phyloP scores from a whole-genome alignment of 352 stramenopile species.

The Phytophthora ohioensis region DNA sequence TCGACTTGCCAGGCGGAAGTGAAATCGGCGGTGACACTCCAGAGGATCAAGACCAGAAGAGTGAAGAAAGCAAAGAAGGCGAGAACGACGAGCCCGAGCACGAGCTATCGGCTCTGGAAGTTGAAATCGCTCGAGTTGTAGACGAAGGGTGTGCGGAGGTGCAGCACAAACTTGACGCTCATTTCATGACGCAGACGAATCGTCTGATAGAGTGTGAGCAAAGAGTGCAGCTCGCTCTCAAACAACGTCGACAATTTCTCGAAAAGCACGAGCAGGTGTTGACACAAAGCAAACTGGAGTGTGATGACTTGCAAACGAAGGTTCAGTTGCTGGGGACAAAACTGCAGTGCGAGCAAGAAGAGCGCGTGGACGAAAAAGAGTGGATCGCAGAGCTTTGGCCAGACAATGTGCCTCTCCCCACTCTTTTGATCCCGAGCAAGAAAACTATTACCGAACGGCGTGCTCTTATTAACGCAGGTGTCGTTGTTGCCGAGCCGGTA shows the following conservation, averaged over 20 bases:
- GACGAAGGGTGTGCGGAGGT: conserved; percentile 24
- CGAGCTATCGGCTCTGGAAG: conserved; percentile 26
- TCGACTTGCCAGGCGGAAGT: conserved; percentile 16
- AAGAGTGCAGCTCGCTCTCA: conserved; percentile 17
- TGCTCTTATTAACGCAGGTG: no score
- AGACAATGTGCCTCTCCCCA: conserved; percentile 59
- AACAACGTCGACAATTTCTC: conserved; percentile 10
- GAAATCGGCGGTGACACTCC: neutral
- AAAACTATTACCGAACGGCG: conserved; percentile 2
- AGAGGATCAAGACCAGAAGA: neutral
- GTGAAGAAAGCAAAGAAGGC: neutral
- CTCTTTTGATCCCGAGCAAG: conserved; percentile 57
- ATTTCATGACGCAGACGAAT: conserved; percentile 17
- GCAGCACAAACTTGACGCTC: conserved; percentile 16
- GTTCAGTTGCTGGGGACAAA: conserved; percentile 30
- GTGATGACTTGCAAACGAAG: conserved; percentile 17
- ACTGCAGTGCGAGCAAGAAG: conserved; percentile 49
- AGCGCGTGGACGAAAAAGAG: conserved; percentile 66
- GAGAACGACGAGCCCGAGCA: conserved; percentile 8
- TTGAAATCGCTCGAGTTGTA: conserved; percentile 34
- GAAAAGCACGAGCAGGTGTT: conserved; percentile 9
- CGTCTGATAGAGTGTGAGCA: conserved; percentile 19
- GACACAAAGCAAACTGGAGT: conserved; percentile 7
- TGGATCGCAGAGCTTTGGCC: conserved; percentile 78
- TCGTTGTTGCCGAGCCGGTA: neutral